phyloP scores from a whole-genome alignment of 2,329 filamentous ascomycete genomes.

The Pyricularia grisea region DNA sequence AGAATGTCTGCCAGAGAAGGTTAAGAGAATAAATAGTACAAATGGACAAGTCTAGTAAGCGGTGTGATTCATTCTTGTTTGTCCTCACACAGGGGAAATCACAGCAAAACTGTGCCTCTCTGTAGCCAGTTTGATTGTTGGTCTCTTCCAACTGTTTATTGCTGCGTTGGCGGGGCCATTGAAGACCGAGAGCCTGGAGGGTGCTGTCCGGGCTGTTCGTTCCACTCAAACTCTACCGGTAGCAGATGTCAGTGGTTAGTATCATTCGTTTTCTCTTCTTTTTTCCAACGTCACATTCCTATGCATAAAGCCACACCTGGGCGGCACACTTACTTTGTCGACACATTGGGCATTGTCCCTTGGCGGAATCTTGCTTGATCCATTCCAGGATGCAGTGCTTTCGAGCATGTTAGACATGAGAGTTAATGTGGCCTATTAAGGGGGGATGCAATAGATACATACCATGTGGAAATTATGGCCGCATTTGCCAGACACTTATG shows the following conservation, averaged over 20 bases:
- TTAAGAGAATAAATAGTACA: neutral
- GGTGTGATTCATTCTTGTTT: neutral
- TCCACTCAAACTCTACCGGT: slow-evolving; percentile 23
- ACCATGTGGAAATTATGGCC: slow-evolving; percentile 98
- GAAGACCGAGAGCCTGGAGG: neutral
- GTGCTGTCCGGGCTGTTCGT: slow-evolving; percentile 9
- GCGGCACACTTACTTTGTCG: slow-evolving; percentile 62
- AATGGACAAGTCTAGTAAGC: neutral
- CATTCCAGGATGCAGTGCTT: slow-evolving; percentile 94
- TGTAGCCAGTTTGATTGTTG: neutral
- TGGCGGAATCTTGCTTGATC: slow-evolving; percentile 90
- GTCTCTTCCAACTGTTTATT: neutral
- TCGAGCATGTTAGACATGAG: neutral
- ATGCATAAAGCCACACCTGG: neutral
- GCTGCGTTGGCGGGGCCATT: slow-evolving; percentile 1
- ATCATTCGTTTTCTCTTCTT: neutral
- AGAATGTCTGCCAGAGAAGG: neutral
- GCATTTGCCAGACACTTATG: slow-evolving; percentile 83
- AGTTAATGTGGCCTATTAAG: neutral
- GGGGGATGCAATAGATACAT: slow-evolving; percentile 8
- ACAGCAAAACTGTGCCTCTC: neutral
- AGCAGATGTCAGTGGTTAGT: neutral
- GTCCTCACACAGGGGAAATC: neutral
- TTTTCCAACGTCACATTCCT: too few species aligned
- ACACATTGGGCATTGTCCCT: slow-evolving; percentile 96